Conservation (phyloP, 2,329 filamentous ascomycete species). For the Scleromitrula shiraiana region DNA sequence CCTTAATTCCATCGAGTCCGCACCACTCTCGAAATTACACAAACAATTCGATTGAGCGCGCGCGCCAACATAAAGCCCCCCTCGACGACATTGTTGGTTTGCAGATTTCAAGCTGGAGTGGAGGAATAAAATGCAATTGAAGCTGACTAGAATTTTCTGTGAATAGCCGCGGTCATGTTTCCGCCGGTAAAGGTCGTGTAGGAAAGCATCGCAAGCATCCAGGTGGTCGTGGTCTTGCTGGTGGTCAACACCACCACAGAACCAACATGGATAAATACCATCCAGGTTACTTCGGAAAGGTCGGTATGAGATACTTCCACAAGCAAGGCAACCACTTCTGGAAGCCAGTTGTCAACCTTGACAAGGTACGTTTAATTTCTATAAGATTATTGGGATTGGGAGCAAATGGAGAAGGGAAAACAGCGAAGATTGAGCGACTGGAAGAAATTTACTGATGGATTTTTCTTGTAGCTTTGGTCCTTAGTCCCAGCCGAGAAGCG, state of each 20-base stretch:
- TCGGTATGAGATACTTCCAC: slow-evolving; percentile 95
- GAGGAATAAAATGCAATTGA: slow-evolving; percentile 3
- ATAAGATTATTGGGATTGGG: background rate
- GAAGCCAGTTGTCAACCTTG: slow-evolving; percentile 98
- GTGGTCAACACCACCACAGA: slow-evolving; percentile 98
- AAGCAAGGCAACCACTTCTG: slow-evolving; percentile 92
- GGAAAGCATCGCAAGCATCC: slow-evolving; percentile 97
- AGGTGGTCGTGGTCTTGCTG: slow-evolving; percentile 79
- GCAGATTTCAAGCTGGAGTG: too few relatives aligned
- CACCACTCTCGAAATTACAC: slow-evolving; percentile 4
- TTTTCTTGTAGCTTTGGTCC: slow-evolving; percentile 67
- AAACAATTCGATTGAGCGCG: slow-evolving; percentile 4
- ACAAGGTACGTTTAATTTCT: slow-evolving; percentile 62
- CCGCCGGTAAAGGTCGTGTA: slow-evolving; percentile 94
- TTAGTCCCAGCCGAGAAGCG: slow-evolving; percentile 90
- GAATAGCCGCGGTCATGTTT: slow-evolving; percentile 88
- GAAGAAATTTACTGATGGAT: slow-evolving; percentile 1
- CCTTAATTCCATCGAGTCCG: slow-evolving; percentile 2
- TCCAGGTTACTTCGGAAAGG: slow-evolving; percentile 99
- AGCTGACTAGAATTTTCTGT: slow-evolving; percentile 25
- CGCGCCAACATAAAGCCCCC: slow-evolving; percentile 1
- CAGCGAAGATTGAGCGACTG: background rate
- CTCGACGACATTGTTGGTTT: background rate
- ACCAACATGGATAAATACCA: slow-evolving; percentile 92
- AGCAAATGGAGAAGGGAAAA: background rate